Percentiles rank a stretch among this genome's conserved stretches.
Conservation (phyloP, 176 grass and related monocot species). For the Musa beccarii region DNA sequence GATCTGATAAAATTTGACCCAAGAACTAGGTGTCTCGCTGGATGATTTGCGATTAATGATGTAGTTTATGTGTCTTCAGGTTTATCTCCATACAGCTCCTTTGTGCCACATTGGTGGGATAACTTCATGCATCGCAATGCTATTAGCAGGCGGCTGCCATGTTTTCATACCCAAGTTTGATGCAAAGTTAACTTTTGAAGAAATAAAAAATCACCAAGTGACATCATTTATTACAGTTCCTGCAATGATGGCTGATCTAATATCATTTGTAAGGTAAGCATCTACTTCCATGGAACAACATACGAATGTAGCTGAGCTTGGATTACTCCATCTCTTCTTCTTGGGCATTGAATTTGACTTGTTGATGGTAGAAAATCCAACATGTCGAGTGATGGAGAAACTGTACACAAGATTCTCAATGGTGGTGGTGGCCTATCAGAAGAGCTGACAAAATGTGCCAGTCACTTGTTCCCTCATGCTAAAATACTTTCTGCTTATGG, state of each 20-base stretch:
- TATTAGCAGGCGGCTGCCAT: conserved; percentile 67
- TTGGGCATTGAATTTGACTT: not conserved
- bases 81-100: conserved; percentile 73
- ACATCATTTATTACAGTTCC: conserved; percentile 88
- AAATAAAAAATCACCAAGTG: conserved; percentile 43
- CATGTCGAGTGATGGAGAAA: conserved; percentile 14
- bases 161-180: conserved; percentile 67
- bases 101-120: conserved; percentile 87
- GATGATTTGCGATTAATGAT: not conserved
- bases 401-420: conserved; percentile 67
- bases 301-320: not conserved
- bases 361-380: conserved; percentile 35
- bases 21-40: not conserved
- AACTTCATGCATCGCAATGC: conserved; percentile 66
- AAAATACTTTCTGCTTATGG: conserved; percentile 81
- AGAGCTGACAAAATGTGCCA: conserved; percentile 42
- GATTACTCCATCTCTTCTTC: not conserved
- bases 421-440: conserved; percentile 50
- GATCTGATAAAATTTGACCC: not conserved
- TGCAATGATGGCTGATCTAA: conserved; percentile 70
- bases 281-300: not conserved
- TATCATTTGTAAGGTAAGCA: conserved; percentile 46
- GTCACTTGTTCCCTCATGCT: conserved; percentile 43
- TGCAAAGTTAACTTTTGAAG: conserved; percentile 35
- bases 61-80: conserved; percentile 23